Evolutionary conservation across 345 rosid genomes (phyloP).

Genomic region (Iberis pinnata): DNA sequence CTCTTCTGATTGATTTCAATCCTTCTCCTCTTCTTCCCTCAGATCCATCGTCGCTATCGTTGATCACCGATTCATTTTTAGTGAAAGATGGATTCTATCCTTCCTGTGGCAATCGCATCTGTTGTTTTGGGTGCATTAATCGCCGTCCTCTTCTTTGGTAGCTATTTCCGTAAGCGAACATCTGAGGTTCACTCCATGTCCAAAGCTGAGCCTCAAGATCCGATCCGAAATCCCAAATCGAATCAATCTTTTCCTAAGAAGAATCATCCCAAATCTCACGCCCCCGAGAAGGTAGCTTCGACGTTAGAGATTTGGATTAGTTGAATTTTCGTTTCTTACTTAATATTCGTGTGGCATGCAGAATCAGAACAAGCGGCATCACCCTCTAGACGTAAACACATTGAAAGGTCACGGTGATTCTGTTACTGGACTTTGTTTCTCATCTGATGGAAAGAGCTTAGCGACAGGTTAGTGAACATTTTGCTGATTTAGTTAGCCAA

Average conservation of each 20-base stretch:
- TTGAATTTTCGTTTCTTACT: not conserved
- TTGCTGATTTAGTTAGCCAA: too few species aligned
- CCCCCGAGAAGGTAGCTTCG: conserved; percentile 45
- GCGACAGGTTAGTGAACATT: conserved; percentile 85
- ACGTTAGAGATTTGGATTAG: too few species aligned
- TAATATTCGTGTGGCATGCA: conserved; percentile 22
- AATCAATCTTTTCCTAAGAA: conserved; percentile 40
- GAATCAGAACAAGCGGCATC: conserved; percentile 75
- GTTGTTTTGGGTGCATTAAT: conserved; percentile 57
- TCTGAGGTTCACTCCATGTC: conserved; percentile 72
- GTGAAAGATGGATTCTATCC: conserved; percentile 52
- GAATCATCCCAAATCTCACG: conserved; percentile 58
- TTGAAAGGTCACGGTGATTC: conserved; percentile 93
- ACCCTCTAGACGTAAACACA: conserved; percentile 89
- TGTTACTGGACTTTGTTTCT: conserved; percentile 71
- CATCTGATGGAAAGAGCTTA: conserved; percentile 61
- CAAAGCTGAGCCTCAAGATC: conserved; percentile 52
- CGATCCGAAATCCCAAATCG: conserved; percentile 47
- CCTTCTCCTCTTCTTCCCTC: too few species aligned
- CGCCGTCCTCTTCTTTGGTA: conserved; percentile 64
- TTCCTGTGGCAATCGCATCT: conserved; percentile 46
- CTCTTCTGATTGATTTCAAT: too few species aligned
- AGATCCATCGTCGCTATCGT: too few species aligned
- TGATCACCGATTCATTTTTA: not conserved
- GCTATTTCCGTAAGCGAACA: conserved; percentile 63